Percentiles rank a stretch among this genome's conserved stretches.
Conservation (phyloP, 169 alveolate species). For the Plasmodium malariae region DNA sequence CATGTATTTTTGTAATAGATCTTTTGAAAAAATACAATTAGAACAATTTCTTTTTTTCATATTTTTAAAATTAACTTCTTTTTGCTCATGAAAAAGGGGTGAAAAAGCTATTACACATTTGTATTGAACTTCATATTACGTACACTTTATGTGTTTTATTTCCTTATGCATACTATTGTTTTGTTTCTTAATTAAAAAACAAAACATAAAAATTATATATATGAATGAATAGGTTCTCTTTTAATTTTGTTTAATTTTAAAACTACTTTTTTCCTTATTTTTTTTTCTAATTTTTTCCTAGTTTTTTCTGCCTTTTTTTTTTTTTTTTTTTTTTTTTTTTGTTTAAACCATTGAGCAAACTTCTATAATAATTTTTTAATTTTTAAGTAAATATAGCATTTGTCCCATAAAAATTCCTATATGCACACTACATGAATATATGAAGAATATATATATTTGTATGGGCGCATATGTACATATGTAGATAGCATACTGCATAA, state of each 20-base stretch:
- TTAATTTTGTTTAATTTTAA: slow-evolving; percentile 5
- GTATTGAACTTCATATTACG: neutral
- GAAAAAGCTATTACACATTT: neutral
- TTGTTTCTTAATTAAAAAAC: slow-evolving; percentile 9
- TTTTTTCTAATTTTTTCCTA: neutral
- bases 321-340: slow-evolving; percentile 15
- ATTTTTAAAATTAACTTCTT: slow-evolving; percentile 23
- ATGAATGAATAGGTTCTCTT: neutral
- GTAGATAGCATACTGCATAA: slow-evolving; percentile 1
- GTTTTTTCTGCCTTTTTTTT: neutral
- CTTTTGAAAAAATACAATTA: slow-evolving; percentile 7
- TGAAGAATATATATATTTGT: slow-evolving; percentile 17
- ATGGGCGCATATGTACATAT: neutral
- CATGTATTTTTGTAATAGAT: slow-evolving; percentile 12
- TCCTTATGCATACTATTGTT: neutral
- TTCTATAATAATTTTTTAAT: neutral
- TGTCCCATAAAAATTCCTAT: neutral
- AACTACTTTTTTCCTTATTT: slow-evolving; percentile 6
- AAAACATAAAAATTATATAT: neutral
- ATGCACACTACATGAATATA: slow-evolving; percentile 10
- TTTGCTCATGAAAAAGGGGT: neutral
- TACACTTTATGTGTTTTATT: slow-evolving; percentile 9
- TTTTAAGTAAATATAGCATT: slow-evolving; percentile 8
- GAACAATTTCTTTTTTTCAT: slow-evolving; percentile 2
- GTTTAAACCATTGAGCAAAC: neutral